A percentile compares a stretch with the other conserved stretches of the same genome.
Conservation (phyloP, 2,329 filamentous ascomycete species). For the Sclerotinia nivalis region DNA sequence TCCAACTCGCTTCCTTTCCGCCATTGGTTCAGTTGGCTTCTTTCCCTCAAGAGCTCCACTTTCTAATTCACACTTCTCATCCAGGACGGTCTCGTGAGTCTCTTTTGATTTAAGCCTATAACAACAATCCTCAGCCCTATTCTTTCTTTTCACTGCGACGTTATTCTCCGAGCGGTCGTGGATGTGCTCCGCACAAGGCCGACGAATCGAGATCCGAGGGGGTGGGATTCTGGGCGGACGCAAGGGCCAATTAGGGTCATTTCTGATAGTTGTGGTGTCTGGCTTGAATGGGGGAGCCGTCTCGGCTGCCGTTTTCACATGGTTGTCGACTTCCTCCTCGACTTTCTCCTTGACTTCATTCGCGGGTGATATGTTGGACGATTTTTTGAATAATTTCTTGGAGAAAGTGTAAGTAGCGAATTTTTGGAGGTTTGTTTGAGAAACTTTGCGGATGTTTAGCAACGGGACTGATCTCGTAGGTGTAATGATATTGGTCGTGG, state of each 20-base stretch:
- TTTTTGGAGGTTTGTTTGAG: neutral
- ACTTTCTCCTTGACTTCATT: too few relatives aligned
- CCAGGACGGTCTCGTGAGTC: neutral
- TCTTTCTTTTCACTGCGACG: neutral
- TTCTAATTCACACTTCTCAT: neutral
- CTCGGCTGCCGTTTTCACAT: neutral
- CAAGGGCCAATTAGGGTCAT: neutral
- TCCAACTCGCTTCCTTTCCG: neutral
- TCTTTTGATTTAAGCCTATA: neutral
- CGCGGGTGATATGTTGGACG: neutral
- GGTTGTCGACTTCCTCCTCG: neutral
- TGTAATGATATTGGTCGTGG: neutral
- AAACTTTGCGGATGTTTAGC: neutral
- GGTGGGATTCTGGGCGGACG: neutral
- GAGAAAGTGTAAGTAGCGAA: too few relatives aligned
- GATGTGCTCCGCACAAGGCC: too few relatives aligned
- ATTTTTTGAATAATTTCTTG: neutral
- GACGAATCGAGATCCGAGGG: neutral
- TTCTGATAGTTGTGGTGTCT: fast-evolving
- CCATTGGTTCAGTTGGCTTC: neutral
- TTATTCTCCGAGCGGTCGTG: too few relatives aligned
- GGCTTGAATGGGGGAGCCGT: neutral
- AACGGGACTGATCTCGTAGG: neutral
- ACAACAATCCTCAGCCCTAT: neutral
- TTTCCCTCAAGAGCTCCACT: neutral